Evolutionary conservation across 805 yeast genomes (phyloP).

Genomic region (Tetrapisispora namnaoensis): DNA sequence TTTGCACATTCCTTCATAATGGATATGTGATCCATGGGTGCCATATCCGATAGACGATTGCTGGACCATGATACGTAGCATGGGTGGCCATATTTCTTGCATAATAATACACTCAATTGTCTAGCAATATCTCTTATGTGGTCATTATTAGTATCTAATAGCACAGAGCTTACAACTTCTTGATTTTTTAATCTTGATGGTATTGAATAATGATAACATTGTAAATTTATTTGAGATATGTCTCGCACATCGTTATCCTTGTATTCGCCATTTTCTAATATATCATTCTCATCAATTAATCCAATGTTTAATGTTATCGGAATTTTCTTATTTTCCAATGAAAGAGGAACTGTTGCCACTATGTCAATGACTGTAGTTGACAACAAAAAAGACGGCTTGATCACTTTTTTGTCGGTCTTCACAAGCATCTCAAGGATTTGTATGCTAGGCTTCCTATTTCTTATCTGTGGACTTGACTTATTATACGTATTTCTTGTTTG

Average conservation of each 20-base stretch:
- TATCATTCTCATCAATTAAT: conserved; percentile 3
- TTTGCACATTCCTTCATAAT: conserved; percentile 18
- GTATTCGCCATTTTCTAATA: neutral
- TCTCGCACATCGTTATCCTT: neutral
- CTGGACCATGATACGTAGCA: conserved; percentile 22
- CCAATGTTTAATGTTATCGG: conserved; percentile 16
- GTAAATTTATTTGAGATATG: conserved; percentile 7
- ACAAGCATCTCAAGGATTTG: conserved; percentile 4
- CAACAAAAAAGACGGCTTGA: conserved; percentile 7
- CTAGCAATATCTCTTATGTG: conserved; percentile 22
- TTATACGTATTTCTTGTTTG: too few relatives aligned
- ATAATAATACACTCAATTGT: conserved; percentile 19
- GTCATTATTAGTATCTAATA: conserved; percentile 22
- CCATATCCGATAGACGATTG: neutral
- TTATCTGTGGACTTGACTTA: neutral
- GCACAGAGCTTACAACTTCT: conserved; percentile 18
- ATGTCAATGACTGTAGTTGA: conserved; percentile 10
- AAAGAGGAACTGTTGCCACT: conserved; percentile 16
- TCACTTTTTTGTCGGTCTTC: conserved; percentile 9
- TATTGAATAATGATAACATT: conserved; percentile 21
- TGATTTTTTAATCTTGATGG: conserved; percentile 10
- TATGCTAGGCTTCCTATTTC: neutral
- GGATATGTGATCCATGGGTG: conserved; percentile 17
- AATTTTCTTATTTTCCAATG: conserved; percentile 8
- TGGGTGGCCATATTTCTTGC: conserved; percentile 19